These are phyloP conservation scores for Gynandropsis gynandra DNA, from an alignment of 345 rosid species.

Conservation along the genomic window DNA sequence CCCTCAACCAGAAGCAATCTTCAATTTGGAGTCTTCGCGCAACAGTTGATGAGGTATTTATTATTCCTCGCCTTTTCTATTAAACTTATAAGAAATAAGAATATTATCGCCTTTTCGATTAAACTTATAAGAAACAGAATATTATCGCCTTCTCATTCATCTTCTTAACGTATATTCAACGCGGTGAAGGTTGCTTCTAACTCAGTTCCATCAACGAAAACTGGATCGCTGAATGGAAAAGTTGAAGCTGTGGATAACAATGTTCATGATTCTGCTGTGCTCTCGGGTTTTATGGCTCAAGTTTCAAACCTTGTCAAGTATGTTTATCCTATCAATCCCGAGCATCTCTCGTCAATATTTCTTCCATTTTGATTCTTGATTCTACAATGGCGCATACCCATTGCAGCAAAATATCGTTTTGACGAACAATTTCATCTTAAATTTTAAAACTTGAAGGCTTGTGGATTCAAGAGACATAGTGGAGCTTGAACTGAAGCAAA, in stretches of 20 bases:
- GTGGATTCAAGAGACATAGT: constrained; percentile 85
- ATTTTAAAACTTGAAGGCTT: constrained; percentile 40
- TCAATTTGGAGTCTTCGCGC: constrained; percentile 37
- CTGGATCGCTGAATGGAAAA: constrained; percentile 31
- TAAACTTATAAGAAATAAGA: no score
- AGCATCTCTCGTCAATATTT: no score
- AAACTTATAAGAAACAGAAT: no score
- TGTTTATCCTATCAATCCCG: constrained; percentile 20
- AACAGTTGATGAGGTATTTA: constrained; percentile 49
- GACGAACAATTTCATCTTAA: not conserved
- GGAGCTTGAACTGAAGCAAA: constrained; percentile 84
- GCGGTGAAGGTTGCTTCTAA: constrained; percentile 46
- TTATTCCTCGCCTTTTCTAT: not conserved
- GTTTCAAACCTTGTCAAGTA: constrained; percentile 87
- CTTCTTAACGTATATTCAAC: constrained; percentile 3
- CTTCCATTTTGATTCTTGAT: no score
- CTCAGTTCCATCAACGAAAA: constrained; percentile 33
- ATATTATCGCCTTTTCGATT: no score
- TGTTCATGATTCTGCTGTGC: constrained; percentile 46
- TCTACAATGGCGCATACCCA: no score
- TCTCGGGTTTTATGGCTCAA: constrained; percentile 76
- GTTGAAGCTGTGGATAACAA: constrained; percentile 26
- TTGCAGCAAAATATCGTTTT: not conserved
- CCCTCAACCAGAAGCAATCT: constrained; percentile 36
- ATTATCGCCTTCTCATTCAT: no score